A percentile compares a stretch with the other conserved stretches of the same genome.
Evolutionary conservation across 495 filamentous ascomycete genomes (phyloP).

Genomic region (Trichocladium uniseriatum): DNA sequence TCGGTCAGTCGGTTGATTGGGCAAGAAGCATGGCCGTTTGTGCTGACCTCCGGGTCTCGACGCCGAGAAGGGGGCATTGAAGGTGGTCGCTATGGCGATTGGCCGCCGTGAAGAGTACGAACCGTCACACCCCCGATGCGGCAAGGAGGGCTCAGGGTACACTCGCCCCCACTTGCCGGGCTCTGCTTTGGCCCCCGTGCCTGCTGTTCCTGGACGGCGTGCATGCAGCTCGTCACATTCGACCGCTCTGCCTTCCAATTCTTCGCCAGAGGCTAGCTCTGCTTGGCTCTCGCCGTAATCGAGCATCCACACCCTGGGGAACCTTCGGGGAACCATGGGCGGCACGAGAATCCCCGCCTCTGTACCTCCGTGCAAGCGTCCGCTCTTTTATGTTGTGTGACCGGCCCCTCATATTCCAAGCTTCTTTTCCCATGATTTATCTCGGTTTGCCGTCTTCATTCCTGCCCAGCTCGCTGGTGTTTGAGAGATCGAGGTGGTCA

Average conservation of each 20-base stretch:
- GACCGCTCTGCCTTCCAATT: neutral
- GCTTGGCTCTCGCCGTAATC: neutral
- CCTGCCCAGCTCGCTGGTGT: too few relatives aligned
- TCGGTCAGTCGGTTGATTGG: too few relatives aligned
- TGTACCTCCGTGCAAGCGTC: neutral
- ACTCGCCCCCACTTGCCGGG: slow-evolving; percentile 7
- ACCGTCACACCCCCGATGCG: slow-evolving; percentile 19
- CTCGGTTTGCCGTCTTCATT: neutral
- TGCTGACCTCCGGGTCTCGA: too few relatives aligned
- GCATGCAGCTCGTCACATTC: slow-evolving; percentile 12
- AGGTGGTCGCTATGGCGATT: too few relatives aligned
- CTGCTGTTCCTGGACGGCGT: neutral
- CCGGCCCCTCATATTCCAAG: neutral
- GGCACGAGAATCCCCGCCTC: neutral
- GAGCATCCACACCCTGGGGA: neutral
- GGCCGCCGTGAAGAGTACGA: neutral
- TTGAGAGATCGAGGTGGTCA: too few relatives aligned
- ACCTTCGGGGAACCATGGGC: neutral
- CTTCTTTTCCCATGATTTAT: neutral
- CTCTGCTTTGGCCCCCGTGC: slow-evolving; percentile 1
- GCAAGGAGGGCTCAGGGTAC: slow-evolving; percentile 6
- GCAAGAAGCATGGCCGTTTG: too few relatives aligned
- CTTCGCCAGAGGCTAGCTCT: neutral
- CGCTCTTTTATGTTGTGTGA: neutral
- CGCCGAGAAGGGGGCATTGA: too few relatives aligned